Percentiles rank a stretch among this genome's conserved stretches.
These are phyloP conservation scores for Rhynchosporium graminicola DNA, from an alignment of 2,329 filamentous ascomycete species.

Conservation along the genomic window DNA sequence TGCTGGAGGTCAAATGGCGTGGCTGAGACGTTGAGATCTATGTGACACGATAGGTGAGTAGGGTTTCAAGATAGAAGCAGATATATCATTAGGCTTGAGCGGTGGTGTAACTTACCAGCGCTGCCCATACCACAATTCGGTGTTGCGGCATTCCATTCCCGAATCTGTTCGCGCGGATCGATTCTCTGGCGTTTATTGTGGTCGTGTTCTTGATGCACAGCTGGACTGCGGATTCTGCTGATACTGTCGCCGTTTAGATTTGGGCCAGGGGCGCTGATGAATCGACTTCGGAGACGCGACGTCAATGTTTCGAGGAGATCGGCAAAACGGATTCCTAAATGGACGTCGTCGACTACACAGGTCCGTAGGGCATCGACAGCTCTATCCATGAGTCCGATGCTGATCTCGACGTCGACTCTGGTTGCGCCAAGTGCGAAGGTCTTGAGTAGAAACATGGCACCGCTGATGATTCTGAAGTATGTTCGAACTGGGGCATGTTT, in stretches of 20 bases:
- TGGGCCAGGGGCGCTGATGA: conserved; percentile 62
- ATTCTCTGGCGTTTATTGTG: conserved; percentile 39
- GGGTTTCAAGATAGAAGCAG: background rate
- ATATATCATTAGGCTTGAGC: background rate
- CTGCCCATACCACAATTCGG: conserved; percentile 32
- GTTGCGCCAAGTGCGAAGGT: conserved; percentile 81
- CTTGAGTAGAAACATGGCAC: conserved; percentile 82
- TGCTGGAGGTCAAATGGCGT: conserved; percentile 61
- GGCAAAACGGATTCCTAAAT: conserved; percentile 81
- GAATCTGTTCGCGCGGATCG: conserved; percentile 31
- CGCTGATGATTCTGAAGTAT: conserved; percentile 83
- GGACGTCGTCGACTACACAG: conserved; percentile 82
- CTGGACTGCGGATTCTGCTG: conserved; percentile 37
- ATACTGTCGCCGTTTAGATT: conserved; percentile 38
- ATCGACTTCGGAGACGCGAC: conserved; percentile 70
- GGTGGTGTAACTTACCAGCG: conserved; percentile 27
- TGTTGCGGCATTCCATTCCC: conserved; percentile 38
- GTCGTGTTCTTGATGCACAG: conserved; percentile 37
- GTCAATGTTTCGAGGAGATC: conserved; percentile 80
- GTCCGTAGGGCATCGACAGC: conserved; percentile 73
- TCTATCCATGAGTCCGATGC: conserved; percentile 72
- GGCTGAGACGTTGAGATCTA: conserved; percentile 52
- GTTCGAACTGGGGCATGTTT: conserved; percentile 82
- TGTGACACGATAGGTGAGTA: conserved; percentile 12
- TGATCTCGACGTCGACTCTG: conserved; percentile 74